Evolutionary conservation across 805 yeast species (phyloP), one percentile per base, ranked within the genome.

Genomic region (Huiozyma naganishii): DNA sequence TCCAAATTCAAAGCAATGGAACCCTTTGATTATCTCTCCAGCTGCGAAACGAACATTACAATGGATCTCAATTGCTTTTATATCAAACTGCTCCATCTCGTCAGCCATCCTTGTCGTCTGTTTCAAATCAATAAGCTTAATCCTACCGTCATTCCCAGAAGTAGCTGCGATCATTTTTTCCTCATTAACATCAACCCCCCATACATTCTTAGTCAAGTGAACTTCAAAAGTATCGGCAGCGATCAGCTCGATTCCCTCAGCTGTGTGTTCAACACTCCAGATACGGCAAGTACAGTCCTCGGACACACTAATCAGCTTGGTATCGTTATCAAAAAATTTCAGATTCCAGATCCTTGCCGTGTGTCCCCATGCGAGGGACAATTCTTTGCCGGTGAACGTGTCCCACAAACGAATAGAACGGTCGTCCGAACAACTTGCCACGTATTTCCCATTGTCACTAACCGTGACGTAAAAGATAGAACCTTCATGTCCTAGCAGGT

Each of bases 281-380:
- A 80, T 59, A 48, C 96, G 73, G 8, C 84, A 75, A 0, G 95
- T 80, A 52, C 89, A 77, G 61, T 92, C 98, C 60, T 92, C 98
- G 6, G 94, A 80, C 27, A 80, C 77, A 60, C 94, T 78, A 11
- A 86, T 66, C 0, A 80, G 52, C 5, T 65, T 60, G 5, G 51
- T 56, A 38, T 62, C 62, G 12, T 60, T 52, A 6, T 65, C 64
- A 45, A 67, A 73, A 56, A 86, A 85, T 41, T 70, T 70, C 38
- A 90, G 66, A 37, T 75, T 73, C 98, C 98, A 92, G 36, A 92
- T 89, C 57, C 98, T 74, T 0, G 97, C 90, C 1, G 83, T 80
- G 58, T 92, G 98, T 10, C 97, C 98, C 97, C 97, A 92, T 0
- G 95, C 97, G 28, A 79, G 75, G 1, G 90, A 83, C 35, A 83